Percentiles rank a stretch among this genome's conserved stretches.
These are phyloP conservation scores for Trichophyton benhamiae DNA, from an alignment of 2,329 filamentous ascomycete genomes.

Conservation along the genomic window DNA sequence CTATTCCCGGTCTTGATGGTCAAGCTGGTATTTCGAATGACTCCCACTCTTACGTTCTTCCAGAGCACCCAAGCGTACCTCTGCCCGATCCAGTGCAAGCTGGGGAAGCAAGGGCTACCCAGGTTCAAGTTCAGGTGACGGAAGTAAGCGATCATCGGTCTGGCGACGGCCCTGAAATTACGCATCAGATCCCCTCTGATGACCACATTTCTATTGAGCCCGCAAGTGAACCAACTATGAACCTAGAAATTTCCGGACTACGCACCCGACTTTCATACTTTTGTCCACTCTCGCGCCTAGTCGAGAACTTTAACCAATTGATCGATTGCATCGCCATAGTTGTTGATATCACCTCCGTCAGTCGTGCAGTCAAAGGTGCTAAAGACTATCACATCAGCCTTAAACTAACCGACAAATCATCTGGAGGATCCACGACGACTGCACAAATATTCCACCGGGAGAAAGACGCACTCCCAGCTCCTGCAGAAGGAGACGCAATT, in stretches of 20 bases:
- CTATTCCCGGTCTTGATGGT: neutral
- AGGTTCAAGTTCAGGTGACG: neutral
- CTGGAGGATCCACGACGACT: constrained; percentile 26
- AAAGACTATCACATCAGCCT: constrained; percentile 32
- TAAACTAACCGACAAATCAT: constrained; percentile 34
- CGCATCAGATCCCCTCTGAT: neutral
- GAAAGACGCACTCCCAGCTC: constrained; percentile 28
- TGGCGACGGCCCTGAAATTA: neutral
- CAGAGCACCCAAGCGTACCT: neutral
- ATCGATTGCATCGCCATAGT: constrained; percentile 35
- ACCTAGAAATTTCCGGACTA: constrained; percentile 23
- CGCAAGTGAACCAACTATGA: constrained; percentile 1
- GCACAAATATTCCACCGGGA: constrained; percentile 34
- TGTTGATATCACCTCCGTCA: constrained; percentile 21
- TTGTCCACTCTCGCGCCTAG: constrained; percentile 31
- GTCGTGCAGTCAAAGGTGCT: constrained; percentile 26
- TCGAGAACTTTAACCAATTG: constrained; percentile 29
- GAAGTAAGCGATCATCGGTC: neutral
- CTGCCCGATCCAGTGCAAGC: neutral
- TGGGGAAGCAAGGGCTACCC: neutral
- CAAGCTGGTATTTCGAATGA: neutral
- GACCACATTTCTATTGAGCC: neutral
- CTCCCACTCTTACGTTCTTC: neutral
- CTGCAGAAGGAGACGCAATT: constrained; percentile 30
- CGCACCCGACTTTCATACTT: constrained; percentile 35